A percentile compares a stretch with the other conserved stretches of the same genome.
Evolutionary conservation across 1,284 basidiomycete genomes (phyloP).

Genomic region (Vanrija humicola): DNA sequence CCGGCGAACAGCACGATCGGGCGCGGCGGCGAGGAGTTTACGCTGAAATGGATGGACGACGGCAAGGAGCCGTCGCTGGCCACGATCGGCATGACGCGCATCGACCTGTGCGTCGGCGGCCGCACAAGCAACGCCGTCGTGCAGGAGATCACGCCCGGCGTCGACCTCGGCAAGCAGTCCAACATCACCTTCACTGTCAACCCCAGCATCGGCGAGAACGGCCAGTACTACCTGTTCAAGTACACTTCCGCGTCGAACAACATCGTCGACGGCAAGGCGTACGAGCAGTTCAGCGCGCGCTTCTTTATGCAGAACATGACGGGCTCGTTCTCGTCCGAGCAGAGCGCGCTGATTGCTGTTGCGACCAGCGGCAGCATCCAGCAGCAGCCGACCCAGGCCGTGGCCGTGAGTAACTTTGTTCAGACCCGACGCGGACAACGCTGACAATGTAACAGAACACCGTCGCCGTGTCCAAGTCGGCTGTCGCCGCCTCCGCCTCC

Average conservation of each 20-base stretch:
- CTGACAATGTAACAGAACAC: too few relatives aligned
- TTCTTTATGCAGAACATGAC: constrained; percentile 1
- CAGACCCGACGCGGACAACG: too few relatives aligned
- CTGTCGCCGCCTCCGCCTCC: too few relatives aligned
- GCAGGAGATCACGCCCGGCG: not conserved
- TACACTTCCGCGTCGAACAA: not conserved
- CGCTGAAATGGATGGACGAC: not conserved
- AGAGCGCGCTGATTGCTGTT: too few relatives aligned
- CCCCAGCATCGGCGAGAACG: not conserved
- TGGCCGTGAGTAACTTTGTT: not conserved
- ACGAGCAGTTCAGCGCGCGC: not conserved
- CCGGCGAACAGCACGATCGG: not conserved
- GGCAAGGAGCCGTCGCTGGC: not conserved
- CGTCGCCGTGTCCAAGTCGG: too few relatives aligned
- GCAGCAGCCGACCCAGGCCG: too few relatives aligned
- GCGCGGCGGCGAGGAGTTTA: not conserved
- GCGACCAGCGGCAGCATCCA: too few relatives aligned
- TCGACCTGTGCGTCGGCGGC: not conserved
- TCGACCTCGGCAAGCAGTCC: not conserved
- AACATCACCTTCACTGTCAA: not conserved
- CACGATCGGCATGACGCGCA: not conserved
- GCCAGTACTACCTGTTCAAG: not conserved
- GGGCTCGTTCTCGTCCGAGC: too few relatives aligned
- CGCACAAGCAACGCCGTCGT: not conserved
- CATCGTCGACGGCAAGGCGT: not conserved